Base-by-base conservation (phyloP, 257 asterid species). In the Henckelia pumila region DNA sequence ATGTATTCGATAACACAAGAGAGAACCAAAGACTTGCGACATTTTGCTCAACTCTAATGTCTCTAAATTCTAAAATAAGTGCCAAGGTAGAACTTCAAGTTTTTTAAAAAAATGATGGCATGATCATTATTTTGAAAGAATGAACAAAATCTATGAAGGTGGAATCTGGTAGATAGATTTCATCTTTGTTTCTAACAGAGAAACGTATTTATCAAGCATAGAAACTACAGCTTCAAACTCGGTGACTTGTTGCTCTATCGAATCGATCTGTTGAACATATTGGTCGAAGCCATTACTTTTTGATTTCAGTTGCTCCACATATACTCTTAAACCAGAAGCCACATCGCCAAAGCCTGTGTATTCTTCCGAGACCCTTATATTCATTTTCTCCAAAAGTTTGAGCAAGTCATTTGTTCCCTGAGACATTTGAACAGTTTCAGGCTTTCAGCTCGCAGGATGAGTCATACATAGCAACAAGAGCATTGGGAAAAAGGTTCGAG, bases 221-320 rank as follows among this genome's bases (percentile, higher is more conserved):
- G 95, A 87, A 40, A 92, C 81, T 32, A 84, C 97, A 71, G 96
- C 97, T 82, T 92, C 97, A 50, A 89, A 83, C 74, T 92, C 96
- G 2, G 87, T 84, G 37, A 92, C 96, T 58, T 89, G 95, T 50
- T 77, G 76, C 70, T 89, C 98, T 78, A 92, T 88, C 65, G 88
- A 64, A 75, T 89, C 90, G n/a, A 89, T 85, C 72, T 88, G 92
- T 56, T 86, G 84, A 68, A 92, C 82, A 47, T 88, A 85, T 56
- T 86, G 86, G n/a, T 83, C 95, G 56, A 89, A 89, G 68, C 76
- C 67, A 53, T 82, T 60, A 66, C 88, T 86, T 77, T 92, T 92
- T 53, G 89, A 79, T 81, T 92, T 92, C 79, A 92, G 67, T 67
- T 92, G 97, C 84, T 92, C 96, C 75, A 92, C 93, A 57, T 88